phyloP scores from a whole-genome alignment of 1,284 basidiomycete genomes.

The Leccinum fallax region DNA sequence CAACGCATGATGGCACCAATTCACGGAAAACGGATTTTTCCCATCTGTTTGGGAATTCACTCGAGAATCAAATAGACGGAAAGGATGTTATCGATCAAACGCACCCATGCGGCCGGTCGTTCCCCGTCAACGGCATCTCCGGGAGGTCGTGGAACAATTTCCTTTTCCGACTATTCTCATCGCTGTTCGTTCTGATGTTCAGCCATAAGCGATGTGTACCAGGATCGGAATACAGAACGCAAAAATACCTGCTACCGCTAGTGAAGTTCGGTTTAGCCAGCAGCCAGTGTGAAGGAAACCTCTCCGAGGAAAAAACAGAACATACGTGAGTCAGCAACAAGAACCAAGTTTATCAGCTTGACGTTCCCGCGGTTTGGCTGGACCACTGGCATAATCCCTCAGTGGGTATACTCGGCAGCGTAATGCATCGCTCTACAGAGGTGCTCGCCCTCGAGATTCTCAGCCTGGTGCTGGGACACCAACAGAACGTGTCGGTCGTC shows the following conservation, averaged over 20 bases:
- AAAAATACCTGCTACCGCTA: slow-evolving; percentile 20
- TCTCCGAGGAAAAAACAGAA: slow-evolving; percentile 13
- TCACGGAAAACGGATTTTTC: slow-evolving; percentile 37
- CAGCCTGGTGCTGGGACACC: slow-evolving; percentile 4
- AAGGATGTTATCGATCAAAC: slow-evolving; percentile 8
- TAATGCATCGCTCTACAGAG: slow-evolving; percentile 11
- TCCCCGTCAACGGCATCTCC: slow-evolving; percentile 16
- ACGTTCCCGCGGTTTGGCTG: slow-evolving; percentile 30
- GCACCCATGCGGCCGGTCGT: slow-evolving; percentile 8
- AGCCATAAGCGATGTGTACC: slow-evolving; percentile 1
- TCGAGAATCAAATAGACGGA: background rate
- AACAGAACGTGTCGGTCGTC: slow-evolving; percentile 2
- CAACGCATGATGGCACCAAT: slow-evolving; percentile 50
- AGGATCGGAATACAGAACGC: slow-evolving; percentile 1
- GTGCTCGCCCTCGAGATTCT: slow-evolving; percentile 11
- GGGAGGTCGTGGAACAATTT: slow-evolving; percentile 17
- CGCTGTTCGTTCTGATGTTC: background rate
- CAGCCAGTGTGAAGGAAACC: slow-evolving; percentile 1
- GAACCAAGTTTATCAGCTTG: slow-evolving; percentile 14
- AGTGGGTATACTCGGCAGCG: slow-evolving; percentile 1
- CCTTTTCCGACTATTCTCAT: slow-evolving; percentile 8
- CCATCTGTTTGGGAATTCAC: slow-evolving; percentile 36
- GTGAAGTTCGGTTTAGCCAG: slow-evolving; percentile 16
- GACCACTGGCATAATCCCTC: slow-evolving; percentile 10
- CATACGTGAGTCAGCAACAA: background rate